Conservation (phyloP, 2,329 filamentous ascomycete species). For the Periconia digitata region DNA sequence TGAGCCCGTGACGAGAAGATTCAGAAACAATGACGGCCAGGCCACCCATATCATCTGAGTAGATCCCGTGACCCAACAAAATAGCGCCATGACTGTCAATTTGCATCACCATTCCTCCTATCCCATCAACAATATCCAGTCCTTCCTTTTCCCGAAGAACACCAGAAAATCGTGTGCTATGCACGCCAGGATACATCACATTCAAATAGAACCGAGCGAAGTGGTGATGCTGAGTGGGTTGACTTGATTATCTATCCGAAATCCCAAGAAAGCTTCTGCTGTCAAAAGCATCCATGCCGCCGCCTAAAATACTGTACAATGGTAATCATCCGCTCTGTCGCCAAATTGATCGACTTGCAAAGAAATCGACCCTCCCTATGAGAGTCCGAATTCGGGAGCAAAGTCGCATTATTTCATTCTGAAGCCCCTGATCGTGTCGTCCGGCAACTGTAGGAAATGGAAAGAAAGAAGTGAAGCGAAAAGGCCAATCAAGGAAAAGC, state of each 20-base stretch:
- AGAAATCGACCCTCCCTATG: conserved; percentile 11
- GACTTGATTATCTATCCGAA: conserved; percentile 19
- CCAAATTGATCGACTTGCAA: conserved; percentile 8
- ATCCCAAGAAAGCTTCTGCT: conserved; percentile 16
- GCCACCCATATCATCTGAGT: no score
- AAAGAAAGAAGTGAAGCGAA: conserved; percentile 8
- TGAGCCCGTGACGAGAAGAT: no score
- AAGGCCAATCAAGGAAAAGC: not conserved
- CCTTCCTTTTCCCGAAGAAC: no score
- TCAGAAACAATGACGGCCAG: no score
- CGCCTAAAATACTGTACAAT: conserved; percentile 30
- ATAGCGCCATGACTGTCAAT: no score
- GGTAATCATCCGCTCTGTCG: conserved; percentile 9
- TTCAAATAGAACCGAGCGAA: not conserved
- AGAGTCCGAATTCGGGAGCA: not conserved
- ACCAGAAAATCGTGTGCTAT: no score
- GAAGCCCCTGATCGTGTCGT: conserved; percentile 13
- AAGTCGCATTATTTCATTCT: conserved; percentile 12
- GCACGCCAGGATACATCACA: no score
- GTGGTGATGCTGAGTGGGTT: conserved; percentile 4
- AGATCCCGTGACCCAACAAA: no score
- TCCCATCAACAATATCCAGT: no score
- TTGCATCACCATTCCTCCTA: no score
- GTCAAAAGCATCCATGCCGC: conserved; percentile 5
- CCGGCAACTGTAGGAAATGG: conserved; percentile 13